Percentiles rank a stretch among this genome's conserved stretches.
Evolutionary conservation across 257 asterid species (phyloP).

Genomic region (Fraxinus excelsior): DNA sequence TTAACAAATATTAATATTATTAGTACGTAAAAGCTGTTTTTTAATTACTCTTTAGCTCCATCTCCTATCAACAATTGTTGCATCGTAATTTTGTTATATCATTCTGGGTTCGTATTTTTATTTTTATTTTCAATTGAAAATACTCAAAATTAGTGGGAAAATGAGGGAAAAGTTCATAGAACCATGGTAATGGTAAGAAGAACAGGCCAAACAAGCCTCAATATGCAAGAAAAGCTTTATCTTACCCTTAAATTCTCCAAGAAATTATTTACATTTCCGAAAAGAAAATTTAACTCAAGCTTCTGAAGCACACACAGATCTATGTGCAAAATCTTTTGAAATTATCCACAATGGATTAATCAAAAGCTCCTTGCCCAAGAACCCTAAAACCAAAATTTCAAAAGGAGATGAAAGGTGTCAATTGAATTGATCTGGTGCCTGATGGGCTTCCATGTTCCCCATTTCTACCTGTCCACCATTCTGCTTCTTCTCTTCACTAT

Average conservation of each 20-base stretch:
- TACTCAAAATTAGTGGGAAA: too few relatives aligned
- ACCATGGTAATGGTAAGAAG: too few relatives aligned
- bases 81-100: too few relatives aligned
- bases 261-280: slow-evolving; percentile 54
- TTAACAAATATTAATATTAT: too few relatives aligned
- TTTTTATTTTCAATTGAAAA: too few relatives aligned
- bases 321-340: neutral
- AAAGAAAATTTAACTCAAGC: neutral
- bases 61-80: too few relatives aligned
- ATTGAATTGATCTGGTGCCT: slow-evolving; percentile 6
- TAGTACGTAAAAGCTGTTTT: too few relatives aligned
- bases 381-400: neutral
- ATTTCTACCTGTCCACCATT: slow-evolving; percentile 26
- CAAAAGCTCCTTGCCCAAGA: slow-evolving; percentile 19
- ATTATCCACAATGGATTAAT: neutral
- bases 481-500: slow-evolving; percentile 29
- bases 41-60: too few relatives aligned
- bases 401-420: neutral
- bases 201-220: too few relatives aligned
- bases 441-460: slow-evolving; percentile 20
- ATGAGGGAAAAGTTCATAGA: too few relatives aligned
- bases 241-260: slow-evolving; percentile 36
- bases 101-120: too few relatives aligned
- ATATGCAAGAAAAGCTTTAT: neutral
- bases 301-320: too few relatives aligned